A percentile compares a stretch with the other conserved stretches of the same genome.
These are phyloP conservation scores for Actinomortierella ambigua DNA, from an alignment of 371 early-diverging fungal genomes.

Conservation along the genomic window DNA sequence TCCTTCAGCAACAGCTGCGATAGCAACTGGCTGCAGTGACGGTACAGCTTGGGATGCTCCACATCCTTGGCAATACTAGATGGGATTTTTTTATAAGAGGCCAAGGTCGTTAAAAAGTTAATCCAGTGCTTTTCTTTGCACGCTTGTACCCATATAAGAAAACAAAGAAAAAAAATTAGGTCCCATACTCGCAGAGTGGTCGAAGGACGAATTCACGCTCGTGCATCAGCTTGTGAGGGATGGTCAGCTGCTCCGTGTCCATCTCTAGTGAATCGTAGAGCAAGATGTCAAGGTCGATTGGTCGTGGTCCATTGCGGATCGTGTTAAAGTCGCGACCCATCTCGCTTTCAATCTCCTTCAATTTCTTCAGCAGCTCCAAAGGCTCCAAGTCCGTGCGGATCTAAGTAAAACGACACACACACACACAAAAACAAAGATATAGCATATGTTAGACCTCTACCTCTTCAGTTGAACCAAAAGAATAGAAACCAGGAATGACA, in stretches of 20 bases:
- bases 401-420: slow-evolving; percentile 32
- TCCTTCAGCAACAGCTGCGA: slow-evolving; percentile 68
- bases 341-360: slow-evolving; percentile 84
- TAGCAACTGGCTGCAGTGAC: slow-evolving; percentile 78
- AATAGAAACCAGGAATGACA: not conserved
- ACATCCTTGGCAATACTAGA: slow-evolving; percentile 82
- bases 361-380: slow-evolving; percentile 67
- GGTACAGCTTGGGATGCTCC: slow-evolving; percentile 88
- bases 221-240: slow-evolving; percentile 88
- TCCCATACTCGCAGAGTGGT: slow-evolving; percentile 87
- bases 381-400: slow-evolving; percentile 79
- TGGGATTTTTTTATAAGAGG: not conserved
- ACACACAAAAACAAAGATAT: not conserved
- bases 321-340: slow-evolving; percentile 76
- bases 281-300: slow-evolving; percentile 95
- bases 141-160: slow-evolving; percentile 3
- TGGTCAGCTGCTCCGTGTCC: slow-evolving; percentile 69
- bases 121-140: slow-evolving; percentile 7
- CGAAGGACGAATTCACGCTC: slow-evolving; percentile 96
- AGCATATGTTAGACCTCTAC: not conserved
- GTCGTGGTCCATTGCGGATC: slow-evolving; percentile 89
- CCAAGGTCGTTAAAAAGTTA: not conserved
- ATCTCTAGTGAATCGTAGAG: slow-evolving; percentile 85
- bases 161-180: slow-evolving; percentile 6
- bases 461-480: not conserved